These are phyloP conservation scores for Prinsepia uniflora DNA, from an alignment of 306 rosid species.

Conservation along the genomic window DNA sequence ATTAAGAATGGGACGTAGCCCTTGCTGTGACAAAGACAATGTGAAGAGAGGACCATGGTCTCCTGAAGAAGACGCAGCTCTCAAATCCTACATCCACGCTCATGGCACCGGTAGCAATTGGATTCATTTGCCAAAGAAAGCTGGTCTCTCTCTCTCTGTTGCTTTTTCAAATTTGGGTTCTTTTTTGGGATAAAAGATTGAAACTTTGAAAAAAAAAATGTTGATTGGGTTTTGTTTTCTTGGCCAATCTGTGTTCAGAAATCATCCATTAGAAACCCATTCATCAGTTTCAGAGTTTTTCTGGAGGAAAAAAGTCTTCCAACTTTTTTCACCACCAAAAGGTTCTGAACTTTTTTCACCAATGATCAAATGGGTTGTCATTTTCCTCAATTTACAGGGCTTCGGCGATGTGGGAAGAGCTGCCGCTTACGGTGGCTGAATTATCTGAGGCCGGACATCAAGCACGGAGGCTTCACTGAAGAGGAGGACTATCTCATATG, in stretches of 20 bases:
- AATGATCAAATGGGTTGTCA: no score
- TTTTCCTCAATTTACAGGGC: constrained; percentile 39
- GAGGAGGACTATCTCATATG: constrained; percentile 67
- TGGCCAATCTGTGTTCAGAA: neutral
- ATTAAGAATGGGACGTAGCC: constrained; percentile 78
- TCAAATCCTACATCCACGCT: constrained; percentile 50
- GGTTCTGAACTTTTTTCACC: neutral
- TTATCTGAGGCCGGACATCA: constrained; percentile 85
- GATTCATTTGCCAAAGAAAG: constrained; percentile 81
- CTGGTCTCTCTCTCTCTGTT: constrained; percentile 45
- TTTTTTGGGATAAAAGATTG: neutral
- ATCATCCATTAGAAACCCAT: neutral
- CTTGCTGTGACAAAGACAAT: constrained; percentile 85
- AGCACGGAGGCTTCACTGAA: constrained; percentile 80
- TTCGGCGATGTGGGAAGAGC: constrained; percentile 84
- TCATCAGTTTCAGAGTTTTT: neutral
- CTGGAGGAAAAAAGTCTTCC: neutral
- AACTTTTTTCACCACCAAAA: neutral
- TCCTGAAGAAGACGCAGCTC: constrained; percentile 80
- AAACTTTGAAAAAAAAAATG: neutral
- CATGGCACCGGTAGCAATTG: constrained; percentile 78
- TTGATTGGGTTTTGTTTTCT: neutral
- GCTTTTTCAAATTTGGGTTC: neutral
- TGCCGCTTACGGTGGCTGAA: constrained; percentile 89
- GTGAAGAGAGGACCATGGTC: constrained; percentile 96